phyloP scores from a whole-genome alignment of 441 rosid species.

The Erysimum cheiri region DNA sequence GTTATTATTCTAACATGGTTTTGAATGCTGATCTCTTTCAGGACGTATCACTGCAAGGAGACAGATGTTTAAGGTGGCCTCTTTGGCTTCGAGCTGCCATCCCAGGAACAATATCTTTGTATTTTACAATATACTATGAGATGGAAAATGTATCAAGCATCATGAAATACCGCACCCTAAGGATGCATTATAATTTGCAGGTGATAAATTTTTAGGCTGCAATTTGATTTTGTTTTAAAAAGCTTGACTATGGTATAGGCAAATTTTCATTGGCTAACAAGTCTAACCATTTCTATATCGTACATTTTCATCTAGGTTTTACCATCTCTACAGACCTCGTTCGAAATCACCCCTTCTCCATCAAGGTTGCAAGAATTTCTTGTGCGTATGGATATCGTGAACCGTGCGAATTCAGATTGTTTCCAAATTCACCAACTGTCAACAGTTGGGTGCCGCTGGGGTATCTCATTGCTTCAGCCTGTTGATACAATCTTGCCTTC shows the following conservation, averaged over 20 bases:
- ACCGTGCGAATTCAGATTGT: constrained; percentile 69
- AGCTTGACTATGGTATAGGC: background rate
- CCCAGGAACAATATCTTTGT: constrained; percentile 77
- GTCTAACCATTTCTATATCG: constrained; percentile 32
- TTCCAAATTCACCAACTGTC: constrained; percentile 87
- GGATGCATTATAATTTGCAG: constrained; percentile 84
- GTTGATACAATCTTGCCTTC: constrained; percentile 71
- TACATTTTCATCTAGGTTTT: constrained; percentile 59
- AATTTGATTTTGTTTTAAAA: background rate
- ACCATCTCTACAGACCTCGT: constrained; percentile 87
- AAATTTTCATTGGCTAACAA: constrained; percentile 27
- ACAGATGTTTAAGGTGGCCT: constrained; percentile 78
- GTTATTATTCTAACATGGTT: constrained; percentile 38
- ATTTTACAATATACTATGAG: constrained; percentile 82
- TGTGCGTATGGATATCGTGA: constrained; percentile 87
- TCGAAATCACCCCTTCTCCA: constrained; percentile 82
- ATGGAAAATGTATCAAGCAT: constrained; percentile 72
- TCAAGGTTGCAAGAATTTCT: constrained; percentile 86
- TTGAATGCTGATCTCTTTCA: constrained; percentile 50
- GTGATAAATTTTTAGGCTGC: constrained; percentile 45
- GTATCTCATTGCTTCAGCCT: constrained; percentile 81
- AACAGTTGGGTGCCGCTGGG: constrained; percentile 81
- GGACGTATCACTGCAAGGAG: constrained; percentile 68
- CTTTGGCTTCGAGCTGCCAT: constrained; percentile 96
- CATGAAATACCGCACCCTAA: constrained; percentile 89